Evolutionary conservation across 768 basidiomycete genomes (phyloP).

Genomic region (Strobilomyces confusus): DNA sequence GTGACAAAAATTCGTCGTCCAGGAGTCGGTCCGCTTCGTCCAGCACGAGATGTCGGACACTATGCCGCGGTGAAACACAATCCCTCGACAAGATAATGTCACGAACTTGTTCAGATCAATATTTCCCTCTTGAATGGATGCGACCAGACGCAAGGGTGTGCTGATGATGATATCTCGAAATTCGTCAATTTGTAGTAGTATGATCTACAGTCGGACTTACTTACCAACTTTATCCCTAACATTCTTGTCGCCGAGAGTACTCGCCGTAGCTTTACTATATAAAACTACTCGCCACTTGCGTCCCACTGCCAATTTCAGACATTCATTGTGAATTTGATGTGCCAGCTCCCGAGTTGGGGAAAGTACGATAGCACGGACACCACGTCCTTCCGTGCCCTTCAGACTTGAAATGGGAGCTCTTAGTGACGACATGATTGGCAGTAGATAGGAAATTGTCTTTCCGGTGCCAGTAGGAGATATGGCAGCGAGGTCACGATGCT

Average conservation of each 20-base stretch:
- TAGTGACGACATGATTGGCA: slow-evolving; percentile 71
- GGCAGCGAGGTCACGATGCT: slow-evolving; percentile 86
- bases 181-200: neutral
- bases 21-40: slow-evolving; percentile 93
- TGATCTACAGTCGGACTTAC: slow-evolving; percentile 24
- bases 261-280: slow-evolving; percentile 88
- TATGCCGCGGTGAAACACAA: slow-evolving; percentile 28
- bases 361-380: slow-evolving; percentile 75
- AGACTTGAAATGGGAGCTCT: slow-evolving; percentile 49
- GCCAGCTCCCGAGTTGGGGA: slow-evolving; percentile 96
- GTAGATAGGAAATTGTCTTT: slow-evolving; percentile 89
- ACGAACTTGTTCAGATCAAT: slow-evolving; percentile 72
- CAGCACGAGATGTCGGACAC: slow-evolving; percentile 80
- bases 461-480: slow-evolving; percentile 98
- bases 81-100: slow-evolving; percentile 1
- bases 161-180: slow-evolving; percentile 80
- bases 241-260: slow-evolving; percentile 66
- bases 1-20: slow-evolving; percentile 82
- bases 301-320: slow-evolving; percentile 73
- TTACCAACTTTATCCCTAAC: slow-evolving; percentile 74
- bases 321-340: slow-evolving; percentile 92
- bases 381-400: slow-evolving; percentile 44
- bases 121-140: slow-evolving; percentile 65
- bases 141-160: slow-evolving; percentile 86
- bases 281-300: slow-evolving; percentile 79